Evolutionary conservation across 208 protist species (phyloP).

Genomic region (Crithidia sp.): DNA sequence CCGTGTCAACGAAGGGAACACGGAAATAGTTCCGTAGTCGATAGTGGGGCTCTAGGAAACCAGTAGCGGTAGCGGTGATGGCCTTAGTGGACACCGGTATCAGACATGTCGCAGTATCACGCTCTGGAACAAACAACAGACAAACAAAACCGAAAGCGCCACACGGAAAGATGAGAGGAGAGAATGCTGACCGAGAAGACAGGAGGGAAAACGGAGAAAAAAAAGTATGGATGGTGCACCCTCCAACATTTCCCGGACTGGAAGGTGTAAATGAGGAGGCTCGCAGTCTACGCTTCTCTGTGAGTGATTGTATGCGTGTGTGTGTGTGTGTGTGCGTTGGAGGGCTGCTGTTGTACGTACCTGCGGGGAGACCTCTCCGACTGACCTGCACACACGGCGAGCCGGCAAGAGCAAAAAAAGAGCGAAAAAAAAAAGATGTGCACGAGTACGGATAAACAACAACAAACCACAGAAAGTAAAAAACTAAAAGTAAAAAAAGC

Average conservation of each 20-base stretch:
- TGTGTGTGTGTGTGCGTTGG: slow-evolving; percentile 5
- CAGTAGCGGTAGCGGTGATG: too few relatives aligned
- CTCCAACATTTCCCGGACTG: background rate
- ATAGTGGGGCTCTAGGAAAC: too few relatives aligned
- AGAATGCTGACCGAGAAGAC: too few relatives aligned
- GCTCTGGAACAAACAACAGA: too few relatives aligned
- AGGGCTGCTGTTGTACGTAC: too few relatives aligned
- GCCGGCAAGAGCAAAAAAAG: background rate
- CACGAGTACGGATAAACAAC: background rate
- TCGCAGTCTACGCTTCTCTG: background rate
- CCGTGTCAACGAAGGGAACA: too few relatives aligned
- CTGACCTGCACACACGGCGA: background rate
- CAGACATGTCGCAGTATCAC: too few relatives aligned
- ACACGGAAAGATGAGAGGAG: too few relatives aligned
- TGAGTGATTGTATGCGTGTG: slow-evolving; percentile 1
- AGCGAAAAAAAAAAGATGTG: background rate
- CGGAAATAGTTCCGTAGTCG: too few relatives aligned
- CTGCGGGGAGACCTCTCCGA: background rate
- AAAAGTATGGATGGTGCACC: background rate
- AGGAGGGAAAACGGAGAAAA: background rate
- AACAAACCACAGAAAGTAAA: background rate
- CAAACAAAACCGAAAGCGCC: too few relatives aligned
- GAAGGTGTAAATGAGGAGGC: too few relatives aligned
- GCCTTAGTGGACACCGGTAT: too few relatives aligned
- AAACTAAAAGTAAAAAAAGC: background rate